phyloP scores from a whole-genome alignment of 176 grass and related monocot species.

The Musa schizocarpa region DNA sequence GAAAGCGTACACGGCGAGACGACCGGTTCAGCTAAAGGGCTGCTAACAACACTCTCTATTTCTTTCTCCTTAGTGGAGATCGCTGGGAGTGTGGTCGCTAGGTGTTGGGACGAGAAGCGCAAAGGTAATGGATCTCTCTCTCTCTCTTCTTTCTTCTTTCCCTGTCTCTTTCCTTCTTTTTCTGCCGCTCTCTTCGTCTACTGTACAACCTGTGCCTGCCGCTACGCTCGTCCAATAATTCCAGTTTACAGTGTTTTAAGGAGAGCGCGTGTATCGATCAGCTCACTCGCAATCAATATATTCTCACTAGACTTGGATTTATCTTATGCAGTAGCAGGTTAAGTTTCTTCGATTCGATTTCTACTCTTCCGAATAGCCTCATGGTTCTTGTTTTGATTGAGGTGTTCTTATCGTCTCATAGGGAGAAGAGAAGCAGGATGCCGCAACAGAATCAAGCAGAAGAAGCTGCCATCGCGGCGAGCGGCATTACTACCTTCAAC shows the following conservation, averaged over 20 bases:
- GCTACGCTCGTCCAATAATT: neutral
- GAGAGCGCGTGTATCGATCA: neutral
- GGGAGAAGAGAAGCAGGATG: neutral
- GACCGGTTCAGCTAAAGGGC: too few species aligned
- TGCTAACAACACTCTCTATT: too few species aligned
- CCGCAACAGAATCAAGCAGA: neutral
- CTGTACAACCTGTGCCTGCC: neutral
- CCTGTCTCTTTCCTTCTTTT: neutral
- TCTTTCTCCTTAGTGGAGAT: too few species aligned
- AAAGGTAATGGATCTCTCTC: too few species aligned
- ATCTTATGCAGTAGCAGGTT: too few species aligned
- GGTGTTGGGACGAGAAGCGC: too few species aligned
- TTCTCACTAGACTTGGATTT: neutral
- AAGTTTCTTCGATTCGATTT: neutral
- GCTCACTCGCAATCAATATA: neutral
- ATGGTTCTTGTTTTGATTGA: neutral
- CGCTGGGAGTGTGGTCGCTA: too few species aligned
- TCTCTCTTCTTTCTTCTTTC: neutral
- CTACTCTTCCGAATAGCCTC: neutral
- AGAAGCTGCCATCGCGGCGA: neutral
- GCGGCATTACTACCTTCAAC: neutral
- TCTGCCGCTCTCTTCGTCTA: conserved; percentile 3
- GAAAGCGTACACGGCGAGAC: too few species aligned
- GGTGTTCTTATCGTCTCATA: neutral
- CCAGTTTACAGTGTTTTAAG: neutral